phyloP scores from a whole-genome alignment of 345 rosid genomes.

The Sonneratia alba region DNA sequence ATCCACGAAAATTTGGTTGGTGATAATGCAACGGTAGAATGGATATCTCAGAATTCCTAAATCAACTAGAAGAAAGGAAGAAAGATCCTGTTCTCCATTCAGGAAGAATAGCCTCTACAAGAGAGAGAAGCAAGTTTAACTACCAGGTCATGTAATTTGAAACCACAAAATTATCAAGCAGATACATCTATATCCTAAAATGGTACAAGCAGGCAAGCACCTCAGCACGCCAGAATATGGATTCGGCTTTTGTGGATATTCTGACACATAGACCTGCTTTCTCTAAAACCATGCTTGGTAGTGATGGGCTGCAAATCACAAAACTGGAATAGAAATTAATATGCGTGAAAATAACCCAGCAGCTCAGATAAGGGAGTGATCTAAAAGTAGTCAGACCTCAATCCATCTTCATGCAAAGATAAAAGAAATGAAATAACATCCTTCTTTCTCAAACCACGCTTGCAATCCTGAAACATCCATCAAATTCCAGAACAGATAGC shows the following conservation, averaged over 20 bases:
- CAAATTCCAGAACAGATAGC: slow-evolving; percentile 1
- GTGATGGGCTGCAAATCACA: slow-evolving; percentile 34
- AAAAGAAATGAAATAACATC: slow-evolving; percentile 51
- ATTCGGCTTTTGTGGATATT: slow-evolving; percentile 48
- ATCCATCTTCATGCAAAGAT: slow-evolving; percentile 40
- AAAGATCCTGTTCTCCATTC: slow-evolving; percentile 79
- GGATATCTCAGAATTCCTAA: slow-evolving; percentile 78
- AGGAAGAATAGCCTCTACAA: slow-evolving; percentile 91
- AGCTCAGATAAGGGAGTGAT: neutral
- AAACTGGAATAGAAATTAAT: slow-evolving; percentile 5
- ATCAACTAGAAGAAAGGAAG: slow-evolving; percentile 74
- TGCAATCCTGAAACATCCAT: slow-evolving; percentile 35
- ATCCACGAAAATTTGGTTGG: slow-evolving; percentile 46
- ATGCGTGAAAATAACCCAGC: neutral
- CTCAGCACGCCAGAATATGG: slow-evolving; percentile 84
- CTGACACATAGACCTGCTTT: slow-evolving; percentile 49
- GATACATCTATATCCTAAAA: neutral
- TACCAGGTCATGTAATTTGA: neutral
- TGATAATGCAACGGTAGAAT: slow-evolving; percentile 48
- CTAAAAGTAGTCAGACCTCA: slow-evolving; percentile 30
- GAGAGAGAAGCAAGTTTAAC: neutral
- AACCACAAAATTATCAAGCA: neutral
- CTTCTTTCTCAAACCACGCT: slow-evolving; percentile 49
- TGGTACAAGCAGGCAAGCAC: neutral
- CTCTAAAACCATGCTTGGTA: slow-evolving; percentile 41